phyloP scores from a whole-genome alignment of 73 alveolate genomes.

The Effrenium voratum region DNA sequence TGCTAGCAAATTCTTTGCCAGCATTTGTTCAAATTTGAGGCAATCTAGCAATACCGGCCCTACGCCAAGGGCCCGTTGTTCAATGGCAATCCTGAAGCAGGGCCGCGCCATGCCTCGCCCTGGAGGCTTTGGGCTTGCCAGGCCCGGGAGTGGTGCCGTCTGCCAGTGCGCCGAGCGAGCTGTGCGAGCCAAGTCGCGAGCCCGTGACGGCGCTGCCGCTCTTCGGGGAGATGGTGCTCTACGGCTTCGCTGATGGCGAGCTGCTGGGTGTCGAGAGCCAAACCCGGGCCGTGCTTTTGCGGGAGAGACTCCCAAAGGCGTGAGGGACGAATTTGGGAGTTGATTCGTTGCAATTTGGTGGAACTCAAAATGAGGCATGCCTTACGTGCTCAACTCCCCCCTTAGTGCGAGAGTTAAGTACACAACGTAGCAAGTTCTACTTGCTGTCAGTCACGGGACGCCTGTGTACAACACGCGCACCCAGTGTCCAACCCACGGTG shows the following conservation, averaged over 20 bases:
- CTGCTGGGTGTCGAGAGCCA: constrained; percentile 31
- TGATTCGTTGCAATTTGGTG: neutral
- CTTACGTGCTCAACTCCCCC: neutral
- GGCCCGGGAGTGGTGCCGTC: no score
- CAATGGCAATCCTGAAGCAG: no score
- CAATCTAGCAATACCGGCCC: no score
- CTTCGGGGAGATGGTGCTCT: constrained; percentile 42
- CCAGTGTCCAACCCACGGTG: no score
- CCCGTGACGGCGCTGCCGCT: constrained; percentile 52
- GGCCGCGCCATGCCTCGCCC: no score
- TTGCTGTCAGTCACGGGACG: neutral
- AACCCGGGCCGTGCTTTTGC: constrained; percentile 23
- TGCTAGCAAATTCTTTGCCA: no score
- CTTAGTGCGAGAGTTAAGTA: neutral
- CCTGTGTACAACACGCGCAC: neutral
- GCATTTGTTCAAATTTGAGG: no score
- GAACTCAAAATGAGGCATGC: neutral
- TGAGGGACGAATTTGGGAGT: no score
- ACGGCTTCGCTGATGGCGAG: constrained; percentile 28
- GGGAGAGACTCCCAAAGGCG: constrained; percentile 12
- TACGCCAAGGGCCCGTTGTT: no score
- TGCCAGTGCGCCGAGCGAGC: no score
- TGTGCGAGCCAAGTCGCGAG: no score
- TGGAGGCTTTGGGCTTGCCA: no score
- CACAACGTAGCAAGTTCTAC: neutral